Conservation (phyloP, 352 stramenopile species). For the Phytophthora hibernalis region DNA sequence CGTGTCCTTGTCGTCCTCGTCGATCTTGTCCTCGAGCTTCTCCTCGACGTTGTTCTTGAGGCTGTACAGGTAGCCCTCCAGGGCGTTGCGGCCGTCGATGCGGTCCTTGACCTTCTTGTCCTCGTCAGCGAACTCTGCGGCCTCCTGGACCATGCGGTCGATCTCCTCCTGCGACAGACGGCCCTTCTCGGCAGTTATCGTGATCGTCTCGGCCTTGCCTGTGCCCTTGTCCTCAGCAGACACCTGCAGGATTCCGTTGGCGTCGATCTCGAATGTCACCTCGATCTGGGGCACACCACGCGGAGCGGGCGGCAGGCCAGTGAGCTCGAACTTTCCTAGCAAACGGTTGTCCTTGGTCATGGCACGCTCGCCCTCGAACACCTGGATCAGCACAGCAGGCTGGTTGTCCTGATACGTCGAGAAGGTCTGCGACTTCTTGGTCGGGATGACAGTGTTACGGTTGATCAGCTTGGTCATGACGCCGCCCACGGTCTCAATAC, state of each 20-base stretch:
- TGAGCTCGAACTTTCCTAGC: conserved; percentile 99
- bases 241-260: conserved; percentile 99
- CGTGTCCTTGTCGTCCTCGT: conserved; percentile 93
- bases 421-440: conserved; percentile 99
- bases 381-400: conserved; percentile 86
- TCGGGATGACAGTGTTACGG: conserved; percentile 97
- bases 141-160: conserved; percentile 98
- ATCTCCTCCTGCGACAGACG: conserved; percentile 99
- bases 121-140: conserved; percentile 98
- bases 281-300: conserved; percentile 99
- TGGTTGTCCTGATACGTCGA: conserved; percentile 99
- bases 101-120: conserved; percentile 98
- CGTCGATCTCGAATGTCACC: conserved; percentile 99
- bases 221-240: conserved; percentile 98
- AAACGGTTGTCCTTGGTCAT: conserved; percentile 99
- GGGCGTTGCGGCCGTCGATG: conserved; percentile 96
- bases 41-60: conserved; percentile 95
- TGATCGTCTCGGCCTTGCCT: conserved; percentile 98
- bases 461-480: conserved; percentile 99
- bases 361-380: conserved; percentile 99
- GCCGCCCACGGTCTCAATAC: conserved; percentile 98
- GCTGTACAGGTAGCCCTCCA: conserved; percentile 98
- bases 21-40: conserved; percentile 97
- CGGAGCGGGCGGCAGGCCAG: conserved; percentile 96
- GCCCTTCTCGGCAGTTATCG: conserved; percentile 99